Evolutionary conservation across 768 basidiomycete genomes (phyloP).

Genomic region (Kwoniella botswanensis): DNA sequence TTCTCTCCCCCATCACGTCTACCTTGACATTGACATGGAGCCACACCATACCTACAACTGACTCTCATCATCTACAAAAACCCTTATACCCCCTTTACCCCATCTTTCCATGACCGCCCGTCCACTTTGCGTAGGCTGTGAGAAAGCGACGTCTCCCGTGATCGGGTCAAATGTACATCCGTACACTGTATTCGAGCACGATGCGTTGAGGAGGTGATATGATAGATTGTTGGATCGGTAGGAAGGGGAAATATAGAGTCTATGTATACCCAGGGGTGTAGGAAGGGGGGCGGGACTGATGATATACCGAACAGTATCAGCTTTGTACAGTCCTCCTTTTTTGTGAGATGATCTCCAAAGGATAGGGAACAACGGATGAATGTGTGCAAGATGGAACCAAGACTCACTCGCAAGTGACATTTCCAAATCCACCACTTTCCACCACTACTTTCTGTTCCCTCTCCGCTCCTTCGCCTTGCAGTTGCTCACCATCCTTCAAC

Average conservation of each 20-base stretch:
- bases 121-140: slow-evolving; percentile 55
- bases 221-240: slow-evolving; percentile 46
- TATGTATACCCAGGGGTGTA: slow-evolving; percentile 54
- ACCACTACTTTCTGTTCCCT: slow-evolving; percentile 4
- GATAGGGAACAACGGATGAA: background rate
- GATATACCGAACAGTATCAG: background rate
- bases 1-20: too few relatives aligned
- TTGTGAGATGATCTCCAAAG: background rate
- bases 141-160: slow-evolving; percentile 53
- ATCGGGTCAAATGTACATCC: slow-evolving; percentile 42
- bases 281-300: slow-evolving; percentile 45
- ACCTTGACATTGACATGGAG: too few relatives aligned
- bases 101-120: slow-evolving; percentile 50
- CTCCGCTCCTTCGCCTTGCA: background rate
- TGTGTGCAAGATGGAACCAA: background rate
- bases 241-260: slow-evolving; percentile 51
- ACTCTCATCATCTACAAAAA: slow-evolving; percentile 57
- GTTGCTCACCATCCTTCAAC: slow-evolving; percentile 28
- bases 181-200: slow-evolving; percentile 49
- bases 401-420: slow-evolving; percentile 55
- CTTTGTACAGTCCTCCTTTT: too few relatives aligned
- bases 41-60: slow-evolving; percentile 30
- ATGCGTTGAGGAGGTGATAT: slow-evolving; percentile 39
- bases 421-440: slow-evolving; percentile 33
- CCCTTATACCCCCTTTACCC: slow-evolving; percentile 51